Percentiles rank a stretch among this genome's conserved stretches.
Evolutionary conservation across 2,329 filamentous ascomycete genomes (phyloP).

Genomic region (Cordyceps cateniannulata): DNA sequence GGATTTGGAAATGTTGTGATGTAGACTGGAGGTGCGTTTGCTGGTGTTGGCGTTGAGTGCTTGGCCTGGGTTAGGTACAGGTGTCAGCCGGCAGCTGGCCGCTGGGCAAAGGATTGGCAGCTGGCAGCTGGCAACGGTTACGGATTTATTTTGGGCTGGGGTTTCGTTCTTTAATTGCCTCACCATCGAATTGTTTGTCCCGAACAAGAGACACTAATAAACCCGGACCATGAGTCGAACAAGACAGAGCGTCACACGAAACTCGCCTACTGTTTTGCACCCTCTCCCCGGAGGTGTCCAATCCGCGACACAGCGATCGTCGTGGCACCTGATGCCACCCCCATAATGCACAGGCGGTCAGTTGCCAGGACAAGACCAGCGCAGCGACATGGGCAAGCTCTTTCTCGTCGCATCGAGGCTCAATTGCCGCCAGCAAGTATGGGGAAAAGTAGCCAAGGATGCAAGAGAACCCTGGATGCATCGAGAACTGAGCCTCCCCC

Average conservation of each 20-base stretch:
- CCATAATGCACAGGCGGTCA: constrained; percentile 11
- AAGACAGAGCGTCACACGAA: constrained; percentile 7
- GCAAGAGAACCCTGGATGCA: constrained; percentile 9
- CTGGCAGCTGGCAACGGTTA: neutral
- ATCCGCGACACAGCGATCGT: constrained; percentile 3
- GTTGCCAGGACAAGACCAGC: constrained; percentile 1
- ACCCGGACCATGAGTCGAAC: constrained; percentile 6
- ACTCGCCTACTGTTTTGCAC: neutral
- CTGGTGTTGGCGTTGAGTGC: neutral
- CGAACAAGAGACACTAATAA: neutral
- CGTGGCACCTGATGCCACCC: constrained; percentile 8
- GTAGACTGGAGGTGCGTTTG: neutral
- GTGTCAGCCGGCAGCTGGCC: neutral
- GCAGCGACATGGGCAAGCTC: neutral
- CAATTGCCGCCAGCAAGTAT: constrained; percentile 7
- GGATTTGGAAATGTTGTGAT: neutral
- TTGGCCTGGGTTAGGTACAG: neutral
- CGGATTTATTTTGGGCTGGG: neutral
- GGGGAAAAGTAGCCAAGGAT: constrained; percentile 4
- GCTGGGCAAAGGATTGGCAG: too few species aligned
- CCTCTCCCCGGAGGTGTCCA: neutral
- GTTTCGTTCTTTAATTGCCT: constrained; percentile 12
- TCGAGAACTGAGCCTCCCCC: constrained; percentile 12
- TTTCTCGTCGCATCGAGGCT: neutral
- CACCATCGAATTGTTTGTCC: neutral